phyloP scores from a whole-genome alignment of 441 rosid species.

The Macaranga tanarius region DNA sequence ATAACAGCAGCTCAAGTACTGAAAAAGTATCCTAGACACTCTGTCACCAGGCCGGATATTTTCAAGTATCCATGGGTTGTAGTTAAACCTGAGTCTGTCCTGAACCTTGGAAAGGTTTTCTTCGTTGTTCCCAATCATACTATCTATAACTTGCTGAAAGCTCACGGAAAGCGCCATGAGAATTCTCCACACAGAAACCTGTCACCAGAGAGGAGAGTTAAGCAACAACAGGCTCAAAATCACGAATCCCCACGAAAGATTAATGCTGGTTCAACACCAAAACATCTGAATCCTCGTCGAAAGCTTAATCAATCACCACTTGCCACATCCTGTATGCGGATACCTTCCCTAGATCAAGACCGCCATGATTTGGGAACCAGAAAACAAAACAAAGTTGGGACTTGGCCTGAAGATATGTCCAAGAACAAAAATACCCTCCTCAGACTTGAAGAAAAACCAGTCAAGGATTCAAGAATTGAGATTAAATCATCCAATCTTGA shows the following conservation, averaged over 20 bases:
- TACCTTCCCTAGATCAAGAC: constrained; percentile 18
- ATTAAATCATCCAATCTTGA: constrained; percentile 2
- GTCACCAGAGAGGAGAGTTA: constrained; percentile 11
- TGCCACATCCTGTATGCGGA: constrained; percentile 17
- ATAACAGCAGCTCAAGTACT: constrained; percentile 41
- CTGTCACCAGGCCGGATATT: constrained; percentile 41
- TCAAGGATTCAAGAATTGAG: constrained; percentile 11
- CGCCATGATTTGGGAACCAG: neutral
- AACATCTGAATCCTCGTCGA: constrained; percentile 20
- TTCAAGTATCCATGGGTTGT: constrained; percentile 53
- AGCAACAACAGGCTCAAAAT: neutral
- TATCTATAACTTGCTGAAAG: constrained; percentile 38
- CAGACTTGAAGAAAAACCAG: constrained; percentile 18
- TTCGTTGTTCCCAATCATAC: constrained; percentile 43
- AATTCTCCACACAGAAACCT: constrained; percentile 21
- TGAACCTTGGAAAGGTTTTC: constrained; percentile 39
- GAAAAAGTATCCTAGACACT: constrained; percentile 48
- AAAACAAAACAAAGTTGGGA: constrained; percentile 20
- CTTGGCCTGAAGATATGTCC: constrained; percentile 27
- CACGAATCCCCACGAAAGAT: constrained; percentile 20
- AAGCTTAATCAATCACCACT: constrained; percentile 21
- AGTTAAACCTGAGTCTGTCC: constrained; percentile 38
- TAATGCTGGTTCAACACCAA: constrained; percentile 31
- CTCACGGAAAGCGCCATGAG: constrained; percentile 14
- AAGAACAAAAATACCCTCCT: constrained; percentile 8